phyloP scores from a whole-genome alignment of 2,329 filamentous ascomycete genomes.

The Cercospora sp. region DNA sequence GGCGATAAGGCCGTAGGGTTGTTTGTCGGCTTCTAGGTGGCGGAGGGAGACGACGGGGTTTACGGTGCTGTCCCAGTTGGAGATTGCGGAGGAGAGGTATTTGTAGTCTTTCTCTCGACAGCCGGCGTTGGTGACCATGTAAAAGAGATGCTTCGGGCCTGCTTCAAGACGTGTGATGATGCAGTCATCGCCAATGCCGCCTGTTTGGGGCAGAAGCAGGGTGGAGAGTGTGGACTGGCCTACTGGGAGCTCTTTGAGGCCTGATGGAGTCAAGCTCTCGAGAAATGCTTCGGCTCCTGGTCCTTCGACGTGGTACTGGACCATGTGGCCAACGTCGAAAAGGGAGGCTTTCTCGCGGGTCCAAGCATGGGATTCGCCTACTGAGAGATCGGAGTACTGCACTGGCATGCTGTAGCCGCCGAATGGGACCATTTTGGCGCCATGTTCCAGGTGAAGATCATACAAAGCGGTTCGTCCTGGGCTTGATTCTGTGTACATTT shows the following conservation, averaged over 20 bases:
- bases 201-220: constrained; percentile 73
- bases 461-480: constrained; percentile 66
- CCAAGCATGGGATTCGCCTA: constrained; percentile 84
- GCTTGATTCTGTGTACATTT: constrained; percentile 34
- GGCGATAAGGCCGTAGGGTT: constrained; percentile 76
- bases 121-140: constrained; percentile 92
- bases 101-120: constrained; percentile 84
- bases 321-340: constrained; percentile 97
- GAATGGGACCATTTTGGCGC: constrained; percentile 96
- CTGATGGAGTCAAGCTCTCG: constrained; percentile 78
- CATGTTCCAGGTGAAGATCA: constrained; percentile 72
- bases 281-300: constrained; percentile 79
- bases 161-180: constrained; percentile 79
- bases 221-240: constrained; percentile 81
- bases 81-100: constrained; percentile 72
- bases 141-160: constrained; percentile 59
- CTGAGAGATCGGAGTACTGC: constrained; percentile 74
- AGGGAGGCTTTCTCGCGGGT: constrained; percentile 84
- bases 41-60: constrained; percentile 37
- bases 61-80: constrained; percentile 57
- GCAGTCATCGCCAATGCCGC: constrained; percentile 93
- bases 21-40: constrained; percentile 42
- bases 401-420: constrained; percentile 91
- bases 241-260: constrained; percentile 61
- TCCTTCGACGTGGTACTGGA: constrained; percentile 81